A percentile compares a stretch with the other conserved stretches of the same genome.
phyloP scores from a whole-genome alignment of 768 basidiomycete genomes.

The Lactifluus subvellereus region DNA sequence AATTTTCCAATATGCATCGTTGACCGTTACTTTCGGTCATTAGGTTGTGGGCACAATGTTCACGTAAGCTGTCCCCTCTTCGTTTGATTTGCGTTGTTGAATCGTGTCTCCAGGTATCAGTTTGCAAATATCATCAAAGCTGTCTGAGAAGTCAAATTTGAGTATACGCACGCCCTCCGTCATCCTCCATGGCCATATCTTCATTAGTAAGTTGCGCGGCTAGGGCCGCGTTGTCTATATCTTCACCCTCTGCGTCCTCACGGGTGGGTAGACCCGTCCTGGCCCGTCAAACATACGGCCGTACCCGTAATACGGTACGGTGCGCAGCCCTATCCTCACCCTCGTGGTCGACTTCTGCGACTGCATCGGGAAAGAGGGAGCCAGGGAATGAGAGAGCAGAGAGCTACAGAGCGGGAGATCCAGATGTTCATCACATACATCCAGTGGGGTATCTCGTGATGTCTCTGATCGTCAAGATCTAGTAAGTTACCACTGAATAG shows the following conservation, averaged over 20 bases:
- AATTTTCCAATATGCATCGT: conserved; percentile 59
- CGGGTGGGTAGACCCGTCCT: no score
- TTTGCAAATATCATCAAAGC: conserved; percentile 56
- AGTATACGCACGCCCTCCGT: conserved; percentile 92
- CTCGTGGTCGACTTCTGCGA: conserved; percentile 22
- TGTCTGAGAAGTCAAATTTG: conserved; percentile 32
- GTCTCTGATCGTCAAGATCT: no score
- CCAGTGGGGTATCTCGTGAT: no score
- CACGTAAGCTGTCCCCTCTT: conserved; percentile 48
- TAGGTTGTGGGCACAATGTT: conserved; percentile 94
- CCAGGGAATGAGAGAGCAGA: no score
- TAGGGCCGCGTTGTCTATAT: conserved; percentile 26
- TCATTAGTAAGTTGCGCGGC: conserved; percentile 33
- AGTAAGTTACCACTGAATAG: no score
- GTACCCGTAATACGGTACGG: no score
- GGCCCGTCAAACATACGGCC: no score
- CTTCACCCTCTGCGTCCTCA: conserved; percentile 26
- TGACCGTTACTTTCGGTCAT: conserved; percentile 83
- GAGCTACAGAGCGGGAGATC: no score
- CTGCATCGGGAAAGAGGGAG: no score
- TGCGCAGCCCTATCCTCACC: no score
- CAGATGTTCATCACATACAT: no score
- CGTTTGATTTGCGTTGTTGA: neutral
- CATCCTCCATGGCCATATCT: conserved; percentile 52
- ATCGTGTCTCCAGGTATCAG: conserved; percentile 57